Percentiles rank a stretch among this genome's conserved stretches.
These are phyloP conservation scores for Stachybotrys chartarum DNA, from an alignment of 2,329 filamentous ascomycete genomes.

Conservation along the genomic window DNA sequence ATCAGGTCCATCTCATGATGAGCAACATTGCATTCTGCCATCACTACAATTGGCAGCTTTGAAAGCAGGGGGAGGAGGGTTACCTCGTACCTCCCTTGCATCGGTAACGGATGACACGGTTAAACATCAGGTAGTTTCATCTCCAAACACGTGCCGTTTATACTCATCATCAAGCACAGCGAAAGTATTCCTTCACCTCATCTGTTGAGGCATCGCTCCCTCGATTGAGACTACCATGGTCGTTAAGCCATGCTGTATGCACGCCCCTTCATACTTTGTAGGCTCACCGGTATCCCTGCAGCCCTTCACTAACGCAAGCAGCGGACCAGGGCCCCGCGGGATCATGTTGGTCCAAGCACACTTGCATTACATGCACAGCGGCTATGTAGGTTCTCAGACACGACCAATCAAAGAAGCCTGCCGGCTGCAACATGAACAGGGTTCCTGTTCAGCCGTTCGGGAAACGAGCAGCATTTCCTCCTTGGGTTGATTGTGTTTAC, in stretches of 20 bases:
- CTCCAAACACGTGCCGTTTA: too few species aligned
- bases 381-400: slow-evolving; percentile 30
- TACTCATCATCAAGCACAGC: too few species aligned
- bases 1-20: too few species aligned
- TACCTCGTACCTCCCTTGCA: too few species aligned
- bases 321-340: slow-evolving; percentile 14
- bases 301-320: slow-evolving; percentile 7
- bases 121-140: too few species aligned
- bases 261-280: slow-evolving; percentile 8
- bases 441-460: slow-evolving; percentile 22
- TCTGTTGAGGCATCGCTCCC: too few species aligned
- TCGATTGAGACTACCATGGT: not conserved
- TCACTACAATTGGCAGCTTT: too few species aligned
- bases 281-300: slow-evolving; percentile 17
- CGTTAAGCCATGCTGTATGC: not conserved
- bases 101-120: too few species aligned
- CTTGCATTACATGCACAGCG: slow-evolving; percentile 34
- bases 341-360: slow-evolving; percentile 28
- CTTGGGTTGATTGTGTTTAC: not conserved
- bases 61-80: too few species aligned
- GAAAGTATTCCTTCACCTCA: too few species aligned
- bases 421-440: slow-evolving; percentile 13
- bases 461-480: slow-evolving; percentile 1
- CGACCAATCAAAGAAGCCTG: slow-evolving; percentile 21
- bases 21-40: too few species aligned